Evolutionary conservation across 2,329 filamentous ascomycete genomes (phyloP).

Genomic region (Ilyonectria mors-panacis): DNA sequence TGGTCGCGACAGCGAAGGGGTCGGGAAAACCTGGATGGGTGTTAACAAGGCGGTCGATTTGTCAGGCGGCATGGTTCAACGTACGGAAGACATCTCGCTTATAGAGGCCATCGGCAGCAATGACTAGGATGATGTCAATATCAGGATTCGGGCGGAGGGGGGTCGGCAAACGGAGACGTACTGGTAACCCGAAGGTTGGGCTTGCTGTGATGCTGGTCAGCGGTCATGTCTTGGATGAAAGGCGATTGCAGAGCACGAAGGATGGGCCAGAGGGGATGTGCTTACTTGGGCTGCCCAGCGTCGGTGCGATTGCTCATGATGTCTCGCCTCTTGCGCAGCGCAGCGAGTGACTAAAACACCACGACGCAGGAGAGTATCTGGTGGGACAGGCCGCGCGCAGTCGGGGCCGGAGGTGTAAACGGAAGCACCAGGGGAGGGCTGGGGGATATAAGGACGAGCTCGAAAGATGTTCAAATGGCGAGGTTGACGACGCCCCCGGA

Average conservation of each 20-base stretch:
- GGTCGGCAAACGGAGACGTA: slow-evolving; percentile 63
- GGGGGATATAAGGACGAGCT: slow-evolving; percentile 31
- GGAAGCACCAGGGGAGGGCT: slow-evolving; percentile 31
- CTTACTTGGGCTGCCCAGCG: slow-evolving; percentile 55
- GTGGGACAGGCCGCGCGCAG: slow-evolving; percentile 35
- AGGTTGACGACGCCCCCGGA: slow-evolving; percentile 43
- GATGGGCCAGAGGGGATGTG: slow-evolving; percentile 34
- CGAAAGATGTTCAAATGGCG: slow-evolving; percentile 36
- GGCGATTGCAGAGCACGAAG: slow-evolving; percentile 26
- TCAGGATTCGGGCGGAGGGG: slow-evolving; percentile 36
- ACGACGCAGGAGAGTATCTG: slow-evolving; percentile 36
- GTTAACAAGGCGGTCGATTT: slow-evolving; percentile 48
- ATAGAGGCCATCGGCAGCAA: slow-evolving; percentile 97
- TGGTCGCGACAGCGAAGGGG: slow-evolving; percentile 96
- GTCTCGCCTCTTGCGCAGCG: slow-evolving; percentile 47
- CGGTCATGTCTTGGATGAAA: slow-evolving; percentile 25
- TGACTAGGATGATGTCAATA: slow-evolving; percentile 76
- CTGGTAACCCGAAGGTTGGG: slow-evolving; percentile 95
- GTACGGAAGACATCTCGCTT: slow-evolving; percentile 99
- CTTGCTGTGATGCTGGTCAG: slow-evolving; percentile 68
- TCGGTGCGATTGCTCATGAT: slow-evolving; percentile 55
- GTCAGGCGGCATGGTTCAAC: slow-evolving; percentile 55
- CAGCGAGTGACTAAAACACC: slow-evolving; percentile 47
- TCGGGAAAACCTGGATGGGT: slow-evolving; percentile 86
- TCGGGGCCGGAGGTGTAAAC: slow-evolving; percentile 32